phyloP scores from a whole-genome alignment of 139 green algal genomes.

The Chlamydomonas urium region DNA sequence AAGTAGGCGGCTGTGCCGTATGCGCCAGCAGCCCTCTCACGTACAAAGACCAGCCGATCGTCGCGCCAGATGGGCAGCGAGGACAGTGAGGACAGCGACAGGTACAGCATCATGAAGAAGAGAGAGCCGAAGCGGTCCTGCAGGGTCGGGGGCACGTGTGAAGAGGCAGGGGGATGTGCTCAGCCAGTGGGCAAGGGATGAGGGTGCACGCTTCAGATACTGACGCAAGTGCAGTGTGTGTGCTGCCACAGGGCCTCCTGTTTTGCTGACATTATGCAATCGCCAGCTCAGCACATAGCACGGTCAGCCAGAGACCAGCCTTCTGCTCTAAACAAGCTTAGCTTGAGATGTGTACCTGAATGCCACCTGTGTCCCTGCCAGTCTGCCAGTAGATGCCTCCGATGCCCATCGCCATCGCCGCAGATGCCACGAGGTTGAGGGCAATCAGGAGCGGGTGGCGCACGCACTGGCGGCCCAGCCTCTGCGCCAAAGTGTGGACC shows the following conservation, averaged over 20 bases:
- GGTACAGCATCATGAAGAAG: slow-evolving; percentile 67
- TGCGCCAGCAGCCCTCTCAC: slow-evolving; percentile 57
- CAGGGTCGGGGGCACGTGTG: too few species aligned
- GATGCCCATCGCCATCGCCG: slow-evolving; percentile 34
- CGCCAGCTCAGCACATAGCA: too few species aligned
- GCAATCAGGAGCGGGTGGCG: slow-evolving; percentile 59
- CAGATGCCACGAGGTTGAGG: slow-evolving; percentile 32
- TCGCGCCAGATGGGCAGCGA: slow-evolving; percentile 62
- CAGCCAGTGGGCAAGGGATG: too few species aligned
- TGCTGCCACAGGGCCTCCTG: too few species aligned
- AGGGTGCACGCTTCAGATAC: too few species aligned
- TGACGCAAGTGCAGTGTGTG: too few species aligned
- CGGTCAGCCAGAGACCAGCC: too few species aligned
- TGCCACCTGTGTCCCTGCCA: slow-evolving; percentile 42
- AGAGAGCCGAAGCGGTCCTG: slow-evolving; percentile 64
- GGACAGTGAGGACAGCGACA: slow-evolving; percentile 54
- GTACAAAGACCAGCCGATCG: slow-evolving; percentile 65
- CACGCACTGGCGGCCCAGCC: slow-evolving; percentile 28
- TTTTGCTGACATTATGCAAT: too few species aligned
- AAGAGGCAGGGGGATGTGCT: too few species aligned
- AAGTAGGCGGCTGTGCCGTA: slow-evolving; percentile 67
- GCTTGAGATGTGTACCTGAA: too few species aligned
- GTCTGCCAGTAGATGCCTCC: slow-evolving; percentile 50
- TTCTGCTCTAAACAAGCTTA: too few species aligned
- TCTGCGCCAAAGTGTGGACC: slow-evolving; percentile 26